A percentile compares a stretch with the other conserved stretches of the same genome.
phyloP scores from a whole-genome alignment of 805 yeast genomes.

The Lachancea cidri region DNA sequence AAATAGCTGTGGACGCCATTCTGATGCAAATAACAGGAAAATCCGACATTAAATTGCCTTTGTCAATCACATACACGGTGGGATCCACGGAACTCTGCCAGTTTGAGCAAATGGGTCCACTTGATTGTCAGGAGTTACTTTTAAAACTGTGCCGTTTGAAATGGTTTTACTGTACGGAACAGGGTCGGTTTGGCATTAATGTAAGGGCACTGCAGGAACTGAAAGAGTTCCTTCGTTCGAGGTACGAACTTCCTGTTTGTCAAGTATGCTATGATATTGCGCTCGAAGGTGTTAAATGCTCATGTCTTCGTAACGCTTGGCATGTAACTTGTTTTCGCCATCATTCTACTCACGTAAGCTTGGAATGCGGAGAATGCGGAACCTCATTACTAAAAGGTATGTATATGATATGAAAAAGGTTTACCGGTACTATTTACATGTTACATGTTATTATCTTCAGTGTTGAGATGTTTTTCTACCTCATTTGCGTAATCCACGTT shows the following conservation, averaged over 20 bases:
- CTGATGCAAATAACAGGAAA: conserved; percentile 8
- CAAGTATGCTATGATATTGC: conserved; percentile 20
- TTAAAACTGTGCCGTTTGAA: conserved; percentile 19
- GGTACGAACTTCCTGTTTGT: conserved; percentile 19
- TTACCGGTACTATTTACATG: not conserved
- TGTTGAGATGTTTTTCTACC: not conserved
- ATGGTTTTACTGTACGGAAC: conserved; percentile 24
- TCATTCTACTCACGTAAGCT: conserved; percentile 23
- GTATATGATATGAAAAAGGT: conserved; percentile 17
- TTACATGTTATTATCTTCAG: not conserved
- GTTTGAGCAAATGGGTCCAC: conserved; percentile 15
- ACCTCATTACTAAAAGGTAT: conserved; percentile 18
- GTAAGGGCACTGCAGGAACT: conserved; percentile 23
- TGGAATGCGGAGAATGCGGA: conserved; percentile 14
- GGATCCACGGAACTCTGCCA: conserved; percentile 21
- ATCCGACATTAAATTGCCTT: not conserved
- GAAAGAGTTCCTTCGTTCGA: conserved; percentile 18
- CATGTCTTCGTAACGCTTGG: conserved; percentile 17
- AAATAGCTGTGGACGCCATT: conserved; percentile 16
- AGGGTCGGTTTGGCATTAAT: conserved; percentile 26
- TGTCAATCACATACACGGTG: conserved; percentile 13
- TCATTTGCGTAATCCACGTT: conserved; percentile 26
- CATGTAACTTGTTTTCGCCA: conserved; percentile 31
- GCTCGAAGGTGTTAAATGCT: conserved; percentile 25
- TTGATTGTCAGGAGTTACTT: conserved; percentile 20